Evolutionary conservation across 352 stramenopile species (phyloP), one percentile per base, ranked within the genome.

Genomic region (Thraustochytrium sp.): DNA sequence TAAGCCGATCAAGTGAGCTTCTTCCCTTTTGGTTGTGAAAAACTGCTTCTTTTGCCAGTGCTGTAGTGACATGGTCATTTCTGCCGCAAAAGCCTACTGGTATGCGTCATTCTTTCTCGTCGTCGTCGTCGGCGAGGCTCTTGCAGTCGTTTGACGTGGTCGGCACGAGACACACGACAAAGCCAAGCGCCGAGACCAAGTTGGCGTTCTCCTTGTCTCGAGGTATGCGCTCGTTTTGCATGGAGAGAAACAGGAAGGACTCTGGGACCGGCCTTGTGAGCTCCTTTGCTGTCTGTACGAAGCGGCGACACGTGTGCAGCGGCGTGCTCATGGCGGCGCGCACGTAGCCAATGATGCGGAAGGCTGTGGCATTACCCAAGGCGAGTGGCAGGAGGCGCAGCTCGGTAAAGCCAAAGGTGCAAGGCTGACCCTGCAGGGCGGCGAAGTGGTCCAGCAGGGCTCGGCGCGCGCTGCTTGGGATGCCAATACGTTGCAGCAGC

Each of bases 281-380:
- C 37, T 63, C 48, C 23, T 46, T 48, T 11, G 31, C 31, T 11
- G 68, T n/a, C 46, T 36, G 18, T 4, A 80, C 68, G 2, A 80
- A 80, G 37, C 53, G 53, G 11, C 68, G 23, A 2, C 48, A 61
- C 0, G 68, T 80, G 18, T 80, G 68, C 26, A 80, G 31, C 23
- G 68, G 68, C 8, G 68, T 80, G 51, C 53, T 80, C 68, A 80
- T 80, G 18, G 68, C 68, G 9, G 48, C 48, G 5, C 40, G 18
- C n/a, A 64, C 53, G 68, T 36, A 80, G 46, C 68, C 68, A 63
- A 80, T 80, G 31, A 80, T 26, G 23, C 68, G 46, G 31, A 80
- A 80, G 23, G 53, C 11, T 0, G 46, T 34, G 0, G 31, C 68
- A n/a, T 64, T 64, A 16, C 68, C 68, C 23, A 64, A n/a, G 18